phyloP scores from a whole-genome alignment of 1,284 basidiomycete species.

The Malassezia cuniculi region DNA sequence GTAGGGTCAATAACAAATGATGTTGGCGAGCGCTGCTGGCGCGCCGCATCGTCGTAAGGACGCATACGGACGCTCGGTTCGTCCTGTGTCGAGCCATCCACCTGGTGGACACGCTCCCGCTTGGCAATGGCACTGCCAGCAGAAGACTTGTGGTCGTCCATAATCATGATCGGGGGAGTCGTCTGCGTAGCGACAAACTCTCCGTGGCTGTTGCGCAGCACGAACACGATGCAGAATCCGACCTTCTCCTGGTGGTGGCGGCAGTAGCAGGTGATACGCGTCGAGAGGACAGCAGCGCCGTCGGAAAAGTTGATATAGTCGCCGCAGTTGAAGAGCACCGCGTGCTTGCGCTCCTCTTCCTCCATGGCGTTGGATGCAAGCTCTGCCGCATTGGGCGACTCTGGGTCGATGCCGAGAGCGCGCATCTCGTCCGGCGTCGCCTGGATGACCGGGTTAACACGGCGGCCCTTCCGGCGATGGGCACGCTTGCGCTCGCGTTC shows the following conservation, averaged over 20 bases:
- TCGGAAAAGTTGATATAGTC: conserved; percentile 78
- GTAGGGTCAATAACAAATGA: no score
- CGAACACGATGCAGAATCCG: conserved; percentile 83
- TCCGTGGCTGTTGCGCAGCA: conserved; percentile 67
- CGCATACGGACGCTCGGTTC: no score
- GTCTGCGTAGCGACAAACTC: conserved; percentile 68
- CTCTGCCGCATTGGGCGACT: conserved; percentile 24
- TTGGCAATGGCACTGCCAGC: no score
- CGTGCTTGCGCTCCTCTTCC: conserved; percentile 41
- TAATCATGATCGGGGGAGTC: conserved; percentile 81
- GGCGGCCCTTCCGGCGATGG: conserved; percentile 31
- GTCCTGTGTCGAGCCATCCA: no score
- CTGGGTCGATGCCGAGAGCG: conserved; percentile 31
- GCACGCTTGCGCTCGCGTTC: conserved; percentile 51
- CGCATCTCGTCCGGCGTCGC: conserved; percentile 36
- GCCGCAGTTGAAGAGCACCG: conserved; percentile 68
- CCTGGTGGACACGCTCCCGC: no score
- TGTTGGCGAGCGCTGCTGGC: no score
- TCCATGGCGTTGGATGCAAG: conserved; percentile 25
- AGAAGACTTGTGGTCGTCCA: conserved; percentile 81
- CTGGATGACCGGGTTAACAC: conserved; percentile 12
- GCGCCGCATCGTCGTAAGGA: no score
- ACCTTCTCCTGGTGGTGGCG: conserved; percentile 95
- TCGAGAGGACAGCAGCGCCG: conserved; percentile 75
- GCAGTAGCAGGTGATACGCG: conserved; percentile 96